Evolutionary conservation across 192 early-diverging fungal species (phyloP).

Genomic region (Allomyces arbusculus): DNA sequence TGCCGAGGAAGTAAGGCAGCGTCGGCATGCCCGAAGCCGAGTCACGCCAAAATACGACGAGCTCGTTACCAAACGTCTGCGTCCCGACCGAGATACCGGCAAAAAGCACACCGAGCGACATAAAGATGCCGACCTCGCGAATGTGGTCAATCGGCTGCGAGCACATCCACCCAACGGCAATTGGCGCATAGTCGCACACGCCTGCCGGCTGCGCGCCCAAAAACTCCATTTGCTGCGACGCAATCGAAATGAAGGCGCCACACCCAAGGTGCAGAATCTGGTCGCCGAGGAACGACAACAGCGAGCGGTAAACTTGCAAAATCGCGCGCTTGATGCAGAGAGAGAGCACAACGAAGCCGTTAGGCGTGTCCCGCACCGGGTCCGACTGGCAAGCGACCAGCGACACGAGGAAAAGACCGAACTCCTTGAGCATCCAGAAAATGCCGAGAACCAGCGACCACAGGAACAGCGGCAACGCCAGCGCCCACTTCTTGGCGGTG

Average conservation of each 20-base stretch:
- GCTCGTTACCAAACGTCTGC: constrained; percentile 41
- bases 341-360: constrained; percentile 20
- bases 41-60: constrained; percentile 44
- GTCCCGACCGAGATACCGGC: constrained; percentile 33
- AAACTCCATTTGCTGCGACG: constrained; percentile 23
- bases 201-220: constrained; percentile 21
- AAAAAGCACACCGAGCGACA: constrained; percentile 32
- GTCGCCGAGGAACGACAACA: constrained; percentile 22
- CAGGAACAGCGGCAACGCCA: constrained; percentile 3
- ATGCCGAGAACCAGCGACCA: constrained; percentile 8
- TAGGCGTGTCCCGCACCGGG: constrained; percentile 25
- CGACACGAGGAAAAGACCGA: constrained; percentile 13
- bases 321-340: constrained; percentile 18
- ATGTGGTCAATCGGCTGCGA: constrained; percentile 12
- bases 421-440: constrained; percentile 3
- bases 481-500: constrained; percentile 6
- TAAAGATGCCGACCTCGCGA: constrained; percentile 28
- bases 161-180: constrained; percentile 10
- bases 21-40: constrained; percentile 30
- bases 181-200: constrained; percentile 23
- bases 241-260: constrained; percentile 28
- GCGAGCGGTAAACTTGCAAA: constrained; percentile 28
- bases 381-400: constrained; percentile 11
- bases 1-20: constrained; percentile 38
- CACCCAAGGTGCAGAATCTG: constrained; percentile 29